These are phyloP conservation scores for Bruguiera gymnorhiza DNA, from an alignment of 345 rosid species.

Conservation along the genomic window DNA sequence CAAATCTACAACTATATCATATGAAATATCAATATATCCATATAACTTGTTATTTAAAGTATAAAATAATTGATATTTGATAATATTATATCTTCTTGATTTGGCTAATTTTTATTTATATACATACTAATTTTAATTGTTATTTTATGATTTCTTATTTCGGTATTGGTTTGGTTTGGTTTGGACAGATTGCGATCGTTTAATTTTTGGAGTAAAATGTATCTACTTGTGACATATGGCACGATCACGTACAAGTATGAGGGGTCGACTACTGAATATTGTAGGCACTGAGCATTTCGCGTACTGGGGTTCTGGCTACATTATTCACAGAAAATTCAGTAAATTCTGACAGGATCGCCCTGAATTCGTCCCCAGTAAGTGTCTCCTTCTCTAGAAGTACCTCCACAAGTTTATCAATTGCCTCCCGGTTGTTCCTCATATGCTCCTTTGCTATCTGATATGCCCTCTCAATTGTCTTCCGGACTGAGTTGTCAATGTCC, in stretches of 20 bases:
- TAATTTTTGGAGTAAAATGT: no score
- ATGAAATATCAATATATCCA: no score
- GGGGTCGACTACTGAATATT: not conserved
- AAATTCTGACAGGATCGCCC: constrained; percentile 54
- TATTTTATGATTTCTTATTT: no score
- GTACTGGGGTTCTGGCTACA: constrained; percentile 24
- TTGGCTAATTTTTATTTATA: no score
- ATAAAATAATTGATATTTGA: no score
- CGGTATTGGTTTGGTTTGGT: no score
- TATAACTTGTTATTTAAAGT: no score
- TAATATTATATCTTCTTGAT: no score
- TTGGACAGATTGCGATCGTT: no score
- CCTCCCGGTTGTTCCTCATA: constrained; percentile 54
- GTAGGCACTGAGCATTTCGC: constrained; percentile 38
- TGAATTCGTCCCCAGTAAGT: constrained; percentile 59
- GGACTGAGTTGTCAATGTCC: constrained; percentile 53
- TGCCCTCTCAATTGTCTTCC: constrained; percentile 43
- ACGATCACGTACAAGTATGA: not conserved
- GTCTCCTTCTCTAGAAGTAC: constrained; percentile 71
- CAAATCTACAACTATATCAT: no score
- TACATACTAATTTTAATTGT: no score
- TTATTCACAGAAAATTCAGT: constrained; percentile 25
- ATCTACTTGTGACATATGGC: no score
- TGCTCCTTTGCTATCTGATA: constrained; percentile 56
- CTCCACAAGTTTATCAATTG: constrained; percentile 70